A percentile compares a stretch with the other conserved stretches of the same genome.
phyloP scores from a whole-genome alignment of 306 rosid species.

The Cucurbita maxima region DNA sequence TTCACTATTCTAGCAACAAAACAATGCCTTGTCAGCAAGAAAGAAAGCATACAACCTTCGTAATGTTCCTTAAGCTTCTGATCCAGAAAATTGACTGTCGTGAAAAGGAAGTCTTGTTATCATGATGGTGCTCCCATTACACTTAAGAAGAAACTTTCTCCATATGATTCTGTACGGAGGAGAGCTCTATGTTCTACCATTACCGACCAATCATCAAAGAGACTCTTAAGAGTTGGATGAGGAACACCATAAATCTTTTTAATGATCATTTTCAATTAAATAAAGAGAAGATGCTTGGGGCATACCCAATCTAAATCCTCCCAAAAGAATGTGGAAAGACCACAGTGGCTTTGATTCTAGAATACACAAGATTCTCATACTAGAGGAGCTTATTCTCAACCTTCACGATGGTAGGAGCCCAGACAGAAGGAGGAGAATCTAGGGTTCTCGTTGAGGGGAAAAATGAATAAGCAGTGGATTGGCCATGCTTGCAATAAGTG shows the following conservation, averaged over 20 bases:
- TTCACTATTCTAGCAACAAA: too few relatives aligned
- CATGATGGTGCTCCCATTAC: neutral
- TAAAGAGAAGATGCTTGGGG: neutral
- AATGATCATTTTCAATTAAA: too few relatives aligned
- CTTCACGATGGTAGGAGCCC: neutral
- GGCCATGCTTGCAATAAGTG: neutral
- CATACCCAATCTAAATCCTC: neutral
- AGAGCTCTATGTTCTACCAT: neutral
- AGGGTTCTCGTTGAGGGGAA: neutral
- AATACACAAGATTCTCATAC: neutral
- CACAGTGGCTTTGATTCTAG: neutral
- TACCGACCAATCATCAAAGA: neutral
- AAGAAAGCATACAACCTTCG: neutral
- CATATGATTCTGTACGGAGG: neutral
- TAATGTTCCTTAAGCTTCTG: neutral
- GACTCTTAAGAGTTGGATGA: too few relatives aligned
- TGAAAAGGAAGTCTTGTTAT: neutral
- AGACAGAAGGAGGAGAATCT: neutral
- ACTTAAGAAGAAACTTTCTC: neutral
- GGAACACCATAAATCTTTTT: too few relatives aligned
- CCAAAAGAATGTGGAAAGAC: neutral
- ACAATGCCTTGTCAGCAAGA: neutral
- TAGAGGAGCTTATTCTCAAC: neutral
- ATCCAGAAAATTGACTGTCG: too few relatives aligned
- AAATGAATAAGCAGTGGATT: neutral